Base-by-base conservation (phyloP, 139 green algal genomes). In the Coelastrella sp. region DNA sequence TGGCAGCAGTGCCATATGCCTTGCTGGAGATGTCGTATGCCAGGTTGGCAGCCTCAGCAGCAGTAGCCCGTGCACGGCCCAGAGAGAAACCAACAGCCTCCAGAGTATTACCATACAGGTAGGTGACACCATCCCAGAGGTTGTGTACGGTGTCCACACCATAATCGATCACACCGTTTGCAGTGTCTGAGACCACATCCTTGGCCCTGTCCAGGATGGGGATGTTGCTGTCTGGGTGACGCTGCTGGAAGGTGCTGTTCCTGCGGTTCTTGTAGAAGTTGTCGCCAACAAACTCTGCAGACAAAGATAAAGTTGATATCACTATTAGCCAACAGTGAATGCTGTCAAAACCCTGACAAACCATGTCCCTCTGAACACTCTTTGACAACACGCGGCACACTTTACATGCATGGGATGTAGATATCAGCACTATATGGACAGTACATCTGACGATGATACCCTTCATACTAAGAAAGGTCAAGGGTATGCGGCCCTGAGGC, bases 211-310 rank as follows among this genome's bases (percentile, higher is more conserved):
- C 75, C 30, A 82, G 38, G 5, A 41, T 23, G 6, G 75, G 75
- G 51, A 82, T 3, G 6, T 48, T 41, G 53, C 75, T 82, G 75
- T 82, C 45, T 27, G 75, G 75, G 75, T 82, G 75, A 53, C 75
- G 75, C 23, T n/a, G 32, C 0, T n/a, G 6, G 35, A 82, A 82
- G 75, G 75, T 82, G 53, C 30, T 27, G 50, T 82, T 60, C 21
- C 75, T 34, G 25, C 32, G 30, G 53, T 30, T 60, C 60, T 68
- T 84, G 77, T 84, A 84, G 77, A 84, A 84, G 60, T 84, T 64
- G 41, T 84, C 77, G 9, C 77, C 77, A 30, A 84, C n/a, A 32
- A 74, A 84, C 77, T 84, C 77, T n/a, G 53, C 53, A 64, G 53
- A 21, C 27, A 34, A 25, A 11, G 17, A 57, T 11, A 23, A 2